phyloP scores from a whole-genome alignment of 2,329 filamentous ascomycete genomes.

The Corinectria fuckeliana region DNA sequence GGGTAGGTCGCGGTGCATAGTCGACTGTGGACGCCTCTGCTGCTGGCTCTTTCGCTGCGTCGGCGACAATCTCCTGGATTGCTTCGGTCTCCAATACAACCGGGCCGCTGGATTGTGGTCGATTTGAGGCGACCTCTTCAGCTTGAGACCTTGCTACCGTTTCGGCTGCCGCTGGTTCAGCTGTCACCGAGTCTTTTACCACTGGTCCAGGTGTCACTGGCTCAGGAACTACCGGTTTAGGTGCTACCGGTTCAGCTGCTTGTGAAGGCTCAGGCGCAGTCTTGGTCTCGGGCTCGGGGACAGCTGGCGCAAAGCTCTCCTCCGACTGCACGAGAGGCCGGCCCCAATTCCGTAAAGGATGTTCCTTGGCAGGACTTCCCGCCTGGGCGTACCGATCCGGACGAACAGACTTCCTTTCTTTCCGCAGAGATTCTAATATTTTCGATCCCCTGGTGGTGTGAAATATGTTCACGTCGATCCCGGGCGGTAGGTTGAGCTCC shows the following conservation, averaged over 20 bases:
- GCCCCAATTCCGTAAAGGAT: constrained; percentile 47
- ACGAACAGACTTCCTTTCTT: constrained; percentile 28
- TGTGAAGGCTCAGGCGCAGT: not conserved
- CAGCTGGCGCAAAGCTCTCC: constrained; percentile 2
- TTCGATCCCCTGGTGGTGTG: constrained; percentile 54
- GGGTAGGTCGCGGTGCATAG: constrained; percentile 20
- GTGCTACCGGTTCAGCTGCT: too few species aligned
- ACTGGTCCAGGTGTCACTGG: not conserved
- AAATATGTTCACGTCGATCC: constrained; percentile 56
- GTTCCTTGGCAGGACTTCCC: constrained; percentile 42
- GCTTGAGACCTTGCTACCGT: not conserved
- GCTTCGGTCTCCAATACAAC: constrained; percentile 9
- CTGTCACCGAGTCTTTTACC: too few species aligned
- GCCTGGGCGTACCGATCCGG: constrained; percentile 13
- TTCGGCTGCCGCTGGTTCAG: not conserved
- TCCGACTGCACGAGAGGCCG: constrained; percentile 27
- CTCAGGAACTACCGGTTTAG: not conserved
- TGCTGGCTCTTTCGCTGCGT: constrained; percentile 37
- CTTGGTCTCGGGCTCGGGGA: constrained; percentile 9
- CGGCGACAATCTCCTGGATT: constrained; percentile 26
- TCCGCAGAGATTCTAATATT: constrained; percentile 48
- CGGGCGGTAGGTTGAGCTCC: constrained; percentile 47
- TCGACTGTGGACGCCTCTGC: constrained; percentile 3
- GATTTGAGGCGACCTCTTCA: not conserved
- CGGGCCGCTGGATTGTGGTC: constrained; percentile 5